These are phyloP conservation scores for Eragrostis nindensis DNA, from an alignment of 176 grass and related monocot species.

Conservation along the genomic window DNA sequence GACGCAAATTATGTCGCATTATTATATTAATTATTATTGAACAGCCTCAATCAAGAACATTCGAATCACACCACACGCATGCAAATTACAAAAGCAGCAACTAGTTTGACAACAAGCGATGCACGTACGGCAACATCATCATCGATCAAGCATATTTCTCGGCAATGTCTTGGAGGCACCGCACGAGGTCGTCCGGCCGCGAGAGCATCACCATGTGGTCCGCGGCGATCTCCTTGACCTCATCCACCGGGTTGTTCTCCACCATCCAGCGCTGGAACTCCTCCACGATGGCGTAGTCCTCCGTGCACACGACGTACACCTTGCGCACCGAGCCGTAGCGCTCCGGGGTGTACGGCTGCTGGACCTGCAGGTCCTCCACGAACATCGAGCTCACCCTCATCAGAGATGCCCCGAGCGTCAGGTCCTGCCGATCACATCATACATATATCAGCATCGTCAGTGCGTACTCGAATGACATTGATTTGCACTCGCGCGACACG, in stretches of 20 bases:
- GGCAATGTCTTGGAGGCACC: conserved; percentile 45
- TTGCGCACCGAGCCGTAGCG: conserved; percentile 63
- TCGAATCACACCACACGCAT: background rate
- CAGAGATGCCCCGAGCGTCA: conserved; percentile 53
- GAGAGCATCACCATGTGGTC: conserved; percentile 81
- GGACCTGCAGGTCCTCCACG: conserved; percentile 44
- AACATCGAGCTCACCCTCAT: conserved; percentile 62
- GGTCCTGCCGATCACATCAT: conserved; percentile 46
- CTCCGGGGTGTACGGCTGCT: conserved; percentile 35
- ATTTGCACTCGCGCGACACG: too few relatives aligned
- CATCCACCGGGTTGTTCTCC: conserved; percentile 42
- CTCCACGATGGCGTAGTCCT: conserved; percentile 50
- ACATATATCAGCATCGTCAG: background rate
- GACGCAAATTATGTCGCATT: background rate
- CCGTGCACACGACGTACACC: conserved; percentile 58
- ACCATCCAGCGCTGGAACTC: conserved; percentile 67
- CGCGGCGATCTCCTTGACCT: conserved; percentile 56
- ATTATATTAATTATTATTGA: background rate
- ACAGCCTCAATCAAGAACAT: background rate
- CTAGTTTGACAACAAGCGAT: background rate
- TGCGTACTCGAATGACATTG: background rate
- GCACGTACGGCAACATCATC: too few relatives aligned
- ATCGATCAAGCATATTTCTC: conserved; percentile 34
- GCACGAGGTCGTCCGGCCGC: conserved; percentile 38
- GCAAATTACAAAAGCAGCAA: background rate